Percentiles rank a stretch among this genome's conserved stretches.
Conservation (phyloP, 139 green algal species). For the Coccomyxa sp. region DNA sequence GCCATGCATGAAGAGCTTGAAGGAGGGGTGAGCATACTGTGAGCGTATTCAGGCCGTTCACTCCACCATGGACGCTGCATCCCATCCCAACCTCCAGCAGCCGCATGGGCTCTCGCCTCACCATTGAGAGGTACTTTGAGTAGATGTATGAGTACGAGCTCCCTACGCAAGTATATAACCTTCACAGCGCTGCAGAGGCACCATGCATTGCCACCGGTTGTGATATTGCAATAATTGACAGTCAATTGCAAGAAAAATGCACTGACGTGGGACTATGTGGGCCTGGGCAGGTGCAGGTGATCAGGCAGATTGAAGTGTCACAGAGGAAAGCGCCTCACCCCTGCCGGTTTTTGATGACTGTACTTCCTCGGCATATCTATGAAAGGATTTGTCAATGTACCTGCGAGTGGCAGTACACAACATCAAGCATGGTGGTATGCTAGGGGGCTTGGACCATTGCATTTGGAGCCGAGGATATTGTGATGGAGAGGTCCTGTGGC, state of each 20-base stretch:
- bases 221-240: neutral
- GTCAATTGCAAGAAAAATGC: neutral
- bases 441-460: too few relatives aligned
- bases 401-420: too few relatives aligned
- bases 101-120: neutral
- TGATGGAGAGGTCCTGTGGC: too few relatives aligned
- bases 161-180: neutral
- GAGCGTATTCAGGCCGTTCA: neutral
- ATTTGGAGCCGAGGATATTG: too few relatives aligned
- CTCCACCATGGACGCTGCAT: neutral
- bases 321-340: too few relatives aligned
- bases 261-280: neutral
- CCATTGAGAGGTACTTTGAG: neutral
- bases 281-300: neutral
- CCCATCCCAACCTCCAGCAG: constrained; percentile 4
- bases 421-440: too few relatives aligned
- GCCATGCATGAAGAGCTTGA: neutral
- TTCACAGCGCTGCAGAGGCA: neutral
- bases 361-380: neutral
- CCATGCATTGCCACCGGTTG: neutral
- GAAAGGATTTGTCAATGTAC: neutral
- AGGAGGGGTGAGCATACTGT: neutral
- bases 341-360: neutral
- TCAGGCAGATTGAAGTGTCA: too few relatives aligned
- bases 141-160: too few relatives aligned